These are phyloP conservation scores for Effrenium voratum DNA, from an alignment of 73 alveolate genomes.

Conservation along the genomic window DNA sequence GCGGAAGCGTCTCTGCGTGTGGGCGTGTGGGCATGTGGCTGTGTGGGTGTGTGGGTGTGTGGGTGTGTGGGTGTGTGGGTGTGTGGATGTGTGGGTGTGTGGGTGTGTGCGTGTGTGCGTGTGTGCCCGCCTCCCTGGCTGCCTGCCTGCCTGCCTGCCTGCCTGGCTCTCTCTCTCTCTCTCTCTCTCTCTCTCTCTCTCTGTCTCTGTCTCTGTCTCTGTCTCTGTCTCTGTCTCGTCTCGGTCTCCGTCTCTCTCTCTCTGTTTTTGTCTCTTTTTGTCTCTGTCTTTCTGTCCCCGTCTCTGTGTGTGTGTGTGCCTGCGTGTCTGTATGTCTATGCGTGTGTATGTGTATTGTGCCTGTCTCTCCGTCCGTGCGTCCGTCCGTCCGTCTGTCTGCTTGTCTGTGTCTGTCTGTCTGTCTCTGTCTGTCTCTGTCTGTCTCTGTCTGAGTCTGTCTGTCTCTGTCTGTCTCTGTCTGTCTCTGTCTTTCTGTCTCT, in stretches of 20 bases:
- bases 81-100: neutral
- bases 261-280: neutral
- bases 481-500: constrained; percentile 1
- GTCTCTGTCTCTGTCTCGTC: neutral
- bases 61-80: neutral
- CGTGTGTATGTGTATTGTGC: neutral
- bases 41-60: neutral
- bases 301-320: neutral
- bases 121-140: neutral
- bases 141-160: neutral
- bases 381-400: constrained; percentile 2
- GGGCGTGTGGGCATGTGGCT: neutral
- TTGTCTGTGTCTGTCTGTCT: neutral
- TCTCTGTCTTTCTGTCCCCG: neutral
- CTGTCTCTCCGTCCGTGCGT: neutral
- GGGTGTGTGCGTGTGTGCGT: neutral
- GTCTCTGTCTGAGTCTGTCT: neutral
- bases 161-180: neutral
- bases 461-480: neutral
- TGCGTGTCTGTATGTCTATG: neutral
- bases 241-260: neutral
- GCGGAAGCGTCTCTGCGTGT: neutral
- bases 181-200: neutral
- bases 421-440: constrained; percentile 3
- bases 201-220: neutral